Conservation (phyloP, 805 yeast species). For the Blastobotrys parvus region DNA sequence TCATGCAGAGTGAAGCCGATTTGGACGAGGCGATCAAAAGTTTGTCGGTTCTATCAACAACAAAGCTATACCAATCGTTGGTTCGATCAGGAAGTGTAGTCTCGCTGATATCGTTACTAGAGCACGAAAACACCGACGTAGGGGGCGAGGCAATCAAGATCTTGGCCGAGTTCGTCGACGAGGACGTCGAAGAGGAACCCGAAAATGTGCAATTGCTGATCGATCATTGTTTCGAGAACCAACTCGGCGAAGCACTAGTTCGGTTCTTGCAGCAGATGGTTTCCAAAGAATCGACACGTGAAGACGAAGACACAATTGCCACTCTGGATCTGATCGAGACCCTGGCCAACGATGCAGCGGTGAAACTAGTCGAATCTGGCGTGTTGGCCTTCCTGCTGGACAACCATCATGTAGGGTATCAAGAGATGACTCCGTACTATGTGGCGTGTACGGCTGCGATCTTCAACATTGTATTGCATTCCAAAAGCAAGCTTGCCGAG, state of each 20-base stretch:
- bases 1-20: constrained; percentile 18
- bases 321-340: not conserved
- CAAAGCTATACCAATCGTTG: constrained; percentile 4
- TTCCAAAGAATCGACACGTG: not conserved
- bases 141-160: constrained; percentile 7
- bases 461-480: too few species aligned
- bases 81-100: constrained; percentile 7
- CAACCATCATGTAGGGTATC: not conserved
- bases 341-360: too few species aligned
- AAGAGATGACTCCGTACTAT: not conserved
- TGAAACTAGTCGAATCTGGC: not conserved
- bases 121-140: constrained; percentile 18
- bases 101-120: constrained; percentile 10
- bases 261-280: not conserved
- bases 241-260: not conserved
- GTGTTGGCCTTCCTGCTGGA: not conserved
- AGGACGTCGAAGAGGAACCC: not conserved
- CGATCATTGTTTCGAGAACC: not conserved
- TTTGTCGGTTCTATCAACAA: constrained; percentile 12
- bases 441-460: not conserved
- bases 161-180: constrained; percentile 11
- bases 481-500: too few species aligned
- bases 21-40: constrained; percentile 14
- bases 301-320: not conserved
- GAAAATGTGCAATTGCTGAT: not conserved